Evolutionary conservation across 1,284 basidiomycete genomes (phyloP), one percentile per base, ranked within the genome.

Genomic region (Xanthoconium separans): DNA sequence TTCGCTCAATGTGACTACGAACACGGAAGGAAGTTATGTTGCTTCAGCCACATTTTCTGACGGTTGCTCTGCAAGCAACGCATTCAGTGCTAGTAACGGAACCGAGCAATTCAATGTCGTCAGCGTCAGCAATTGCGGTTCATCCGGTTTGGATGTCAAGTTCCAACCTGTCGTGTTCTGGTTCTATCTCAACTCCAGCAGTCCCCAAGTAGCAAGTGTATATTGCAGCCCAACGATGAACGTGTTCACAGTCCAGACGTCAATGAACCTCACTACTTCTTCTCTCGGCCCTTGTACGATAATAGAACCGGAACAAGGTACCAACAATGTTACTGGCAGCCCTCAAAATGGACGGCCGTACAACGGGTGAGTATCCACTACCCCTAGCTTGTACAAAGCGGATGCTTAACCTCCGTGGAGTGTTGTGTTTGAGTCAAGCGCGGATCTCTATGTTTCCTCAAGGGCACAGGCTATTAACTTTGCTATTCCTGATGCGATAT

Each of bases 141-240:
- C 65, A 13, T 55, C 67, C 9, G 55, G 50, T 10, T 36, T 70
- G 16, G 68, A 77, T 40, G 54, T 73, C n/a, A 56, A 71, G 18
- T 78, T 81, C 53, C 75, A 73, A 42, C 82, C 84, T 2, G 80
- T 86, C 36, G 77, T 85, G 72, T 87, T 87, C 58, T 87, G 84
- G 84, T 85, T 68, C 50, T 77, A 68, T 74, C 73, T 64, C 65
- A 71, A 62, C 18, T 63, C 66, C 37, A 66, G 57, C 22, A 57
- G 44, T 20, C 65, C 71, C 10, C 71, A 80, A 53, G 78, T 76
- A 0, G 71, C 73, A 47, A 77, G 75, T 4, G 74, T 87, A 4
- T 84, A 85, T 57, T 87, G 85, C 61, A 58, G 65, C 7, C 84
- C 85, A 7, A 72, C 66, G 0, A 75, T 87, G 43, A 57, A 67